These are phyloP conservation scores for Rhizophagus clarus DNA, from an alignment of 192 early-diverging fungal genomes.

Conservation along the genomic window DNA sequence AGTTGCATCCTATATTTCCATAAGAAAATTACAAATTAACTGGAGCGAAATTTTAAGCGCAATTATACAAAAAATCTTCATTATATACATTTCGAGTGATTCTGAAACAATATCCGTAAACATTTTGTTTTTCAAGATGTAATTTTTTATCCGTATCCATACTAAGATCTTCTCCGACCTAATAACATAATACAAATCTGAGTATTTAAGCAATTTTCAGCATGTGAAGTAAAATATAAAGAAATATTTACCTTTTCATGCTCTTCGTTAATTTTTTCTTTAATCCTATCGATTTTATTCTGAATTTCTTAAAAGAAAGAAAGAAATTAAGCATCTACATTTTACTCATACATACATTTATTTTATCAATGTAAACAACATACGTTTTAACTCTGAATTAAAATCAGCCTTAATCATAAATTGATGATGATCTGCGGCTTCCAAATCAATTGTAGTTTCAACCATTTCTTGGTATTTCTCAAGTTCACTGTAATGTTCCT, in stretches of 20 bases:
- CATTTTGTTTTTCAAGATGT: conserved; percentile 83
- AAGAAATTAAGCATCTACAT: neutral
- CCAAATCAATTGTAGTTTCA: conserved; percentile 88
- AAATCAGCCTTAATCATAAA: conserved; percentile 87
- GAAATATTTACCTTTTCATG: conserved; percentile 50
- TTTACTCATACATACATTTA: conserved; percentile 27
- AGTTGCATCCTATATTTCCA: conserved; percentile 55
- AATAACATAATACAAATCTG: neutral
- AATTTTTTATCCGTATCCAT: conserved; percentile 85
- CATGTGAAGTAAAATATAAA: neutral
- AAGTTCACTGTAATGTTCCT: conserved; percentile 59
- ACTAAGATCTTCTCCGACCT: conserved; percentile 65
- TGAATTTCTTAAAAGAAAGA: conserved; percentile 41
- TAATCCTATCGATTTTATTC: conserved; percentile 54
- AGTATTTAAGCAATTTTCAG: neutral
- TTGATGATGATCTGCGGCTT: conserved; percentile 82
- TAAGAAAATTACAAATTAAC: neutral
- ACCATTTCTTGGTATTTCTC: conserved; percentile 77
- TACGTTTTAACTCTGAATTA: conserved; percentile 72
- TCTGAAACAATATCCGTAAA: conserved; percentile 86
- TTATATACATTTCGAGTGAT: conserved; percentile 63
- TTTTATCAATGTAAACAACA: neutral
- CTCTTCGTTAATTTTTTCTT: conserved; percentile 61
- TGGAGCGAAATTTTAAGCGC: neutral
- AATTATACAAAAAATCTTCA: neutral